These are phyloP conservation scores for Heliosperma pusillum DNA, from an alignment of 148 eudicot species.

Conservation along the genomic window DNA sequence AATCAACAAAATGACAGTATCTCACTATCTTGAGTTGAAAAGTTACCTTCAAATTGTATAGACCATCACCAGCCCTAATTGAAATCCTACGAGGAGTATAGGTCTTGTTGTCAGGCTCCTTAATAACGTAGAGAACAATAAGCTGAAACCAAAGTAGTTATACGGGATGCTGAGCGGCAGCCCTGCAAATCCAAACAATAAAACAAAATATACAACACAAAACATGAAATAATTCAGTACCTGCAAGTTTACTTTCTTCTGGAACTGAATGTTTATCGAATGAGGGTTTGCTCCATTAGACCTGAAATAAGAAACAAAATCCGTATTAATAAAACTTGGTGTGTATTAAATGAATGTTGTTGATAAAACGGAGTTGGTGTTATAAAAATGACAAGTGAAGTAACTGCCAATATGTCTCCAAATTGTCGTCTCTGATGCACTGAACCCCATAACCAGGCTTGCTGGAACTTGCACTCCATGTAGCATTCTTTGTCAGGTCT, in stretches of 20 bases:
- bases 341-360: background rate
- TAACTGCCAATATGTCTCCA: slow-evolving; percentile 92
- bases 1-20: background rate
- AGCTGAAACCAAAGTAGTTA: slow-evolving; percentile 40
- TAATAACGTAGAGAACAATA: slow-evolving; percentile 75
- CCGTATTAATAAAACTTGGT: background rate
- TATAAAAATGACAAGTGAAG: background rate
- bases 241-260: slow-evolving; percentile 87
- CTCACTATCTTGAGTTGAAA: background rate
- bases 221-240: slow-evolving; percentile 20
- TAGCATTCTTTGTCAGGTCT: slow-evolving; percentile 85
- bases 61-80: slow-evolving; percentile 85
- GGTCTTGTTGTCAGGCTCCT: slow-evolving; percentile 85
- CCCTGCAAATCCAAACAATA: background rate
- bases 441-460: slow-evolving; percentile 89
- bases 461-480: slow-evolving; percentile 95
- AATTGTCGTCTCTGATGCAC: slow-evolving; percentile 68
- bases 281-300: slow-evolving; percentile 96
- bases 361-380: background rate
- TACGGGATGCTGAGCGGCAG: background rate
- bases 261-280: slow-evolving; percentile 87
- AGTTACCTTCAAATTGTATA: slow-evolving; percentile 69
- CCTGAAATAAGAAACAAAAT: slow-evolving; percentile 29
- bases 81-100: slow-evolving; percentile 93
- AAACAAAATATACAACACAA: background rate